Evolutionary conservation across 345 rosid species (phyloP).

Genomic region (Moricandia moricandioides): DNA sequence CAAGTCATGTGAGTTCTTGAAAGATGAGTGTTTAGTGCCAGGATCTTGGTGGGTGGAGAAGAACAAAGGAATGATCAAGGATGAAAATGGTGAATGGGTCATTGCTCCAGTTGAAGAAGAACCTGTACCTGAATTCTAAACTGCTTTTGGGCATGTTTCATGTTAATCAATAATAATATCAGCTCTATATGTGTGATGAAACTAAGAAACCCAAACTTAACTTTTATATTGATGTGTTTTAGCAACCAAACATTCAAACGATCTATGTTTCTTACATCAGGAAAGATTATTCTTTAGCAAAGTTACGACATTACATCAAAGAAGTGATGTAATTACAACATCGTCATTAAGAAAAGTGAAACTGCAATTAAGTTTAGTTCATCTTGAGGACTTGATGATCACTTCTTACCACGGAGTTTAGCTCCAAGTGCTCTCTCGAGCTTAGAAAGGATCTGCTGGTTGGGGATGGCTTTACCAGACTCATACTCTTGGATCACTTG

Average conservation of each 20-base stretch:
- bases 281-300: not conserved
- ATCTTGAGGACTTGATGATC: constrained; percentile 30
- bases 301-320: constrained; percentile 13
- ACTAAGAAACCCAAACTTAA: not conserved
- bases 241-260: constrained; percentile 27
- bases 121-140: constrained; percentile 20
- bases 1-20: constrained; percentile 63
- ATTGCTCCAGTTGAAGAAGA: no score
- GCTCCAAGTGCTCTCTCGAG: constrained; percentile 91
- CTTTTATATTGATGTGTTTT: constrained; percentile 21
- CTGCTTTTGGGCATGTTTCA: no score
- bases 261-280: constrained; percentile 23
- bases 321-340: constrained; percentile 12
- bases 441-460: constrained; percentile 82
- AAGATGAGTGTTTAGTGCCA: constrained; percentile 72
- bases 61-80: constrained; percentile 67
- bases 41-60: constrained; percentile 89
- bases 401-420: constrained; percentile 93
- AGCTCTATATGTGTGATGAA: not conserved
- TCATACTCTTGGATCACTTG: constrained; percentile 93
- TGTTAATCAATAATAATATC: no score
- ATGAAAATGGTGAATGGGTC: constrained; percentile 40
- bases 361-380: not conserved
- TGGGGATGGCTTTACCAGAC: constrained; percentile 96
- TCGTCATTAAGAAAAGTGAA: not conserved